Evolutionary conservation across 2,329 filamentous ascomycete genomes (phyloP).

Genomic region (Hypoxylon sp.): DNA sequence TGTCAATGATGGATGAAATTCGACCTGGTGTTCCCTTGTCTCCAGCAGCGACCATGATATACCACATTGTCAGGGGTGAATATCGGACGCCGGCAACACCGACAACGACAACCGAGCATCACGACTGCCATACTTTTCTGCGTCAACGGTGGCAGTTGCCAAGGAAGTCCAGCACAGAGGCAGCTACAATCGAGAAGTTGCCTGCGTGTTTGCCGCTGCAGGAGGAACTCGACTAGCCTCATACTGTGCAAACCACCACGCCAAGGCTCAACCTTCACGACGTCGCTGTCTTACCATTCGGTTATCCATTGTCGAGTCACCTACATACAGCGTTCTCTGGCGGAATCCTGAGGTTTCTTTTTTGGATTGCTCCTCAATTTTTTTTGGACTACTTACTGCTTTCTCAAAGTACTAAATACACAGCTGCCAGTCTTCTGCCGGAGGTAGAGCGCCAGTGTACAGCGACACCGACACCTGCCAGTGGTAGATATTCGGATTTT

Average conservation of each 20-base stretch:
- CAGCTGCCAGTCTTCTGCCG: neutral
- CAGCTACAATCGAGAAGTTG: neutral
- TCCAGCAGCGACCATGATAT: neutral
- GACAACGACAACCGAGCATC: neutral
- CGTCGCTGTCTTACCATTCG: neutral
- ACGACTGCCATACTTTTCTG: neutral
- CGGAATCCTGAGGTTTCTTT: constrained; percentile 11
- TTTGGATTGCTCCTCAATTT: constrained; percentile 8
- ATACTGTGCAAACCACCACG: neutral
- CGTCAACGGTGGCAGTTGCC: neutral
- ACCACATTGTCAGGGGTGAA: neutral
- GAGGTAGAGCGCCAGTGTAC: constrained; percentile 5
- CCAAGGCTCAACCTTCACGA: neutral
- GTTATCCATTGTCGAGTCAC: neutral
- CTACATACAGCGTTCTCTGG: constrained; percentile 15
- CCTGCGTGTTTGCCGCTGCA: neutral
- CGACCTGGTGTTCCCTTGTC: neutral
- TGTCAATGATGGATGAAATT: no score
- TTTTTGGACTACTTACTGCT: constrained; percentile 19
- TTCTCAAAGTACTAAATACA: constrained; percentile 15
- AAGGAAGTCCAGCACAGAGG: no score
- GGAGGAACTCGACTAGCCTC: neutral
- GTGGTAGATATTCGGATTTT: neutral
- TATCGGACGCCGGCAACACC: neutral
- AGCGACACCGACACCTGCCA: neutral